These are phyloP conservation scores for Aphanomyces astaci DNA, from an alignment of 352 stramenopile genomes.

Conservation along the genomic window DNA sequence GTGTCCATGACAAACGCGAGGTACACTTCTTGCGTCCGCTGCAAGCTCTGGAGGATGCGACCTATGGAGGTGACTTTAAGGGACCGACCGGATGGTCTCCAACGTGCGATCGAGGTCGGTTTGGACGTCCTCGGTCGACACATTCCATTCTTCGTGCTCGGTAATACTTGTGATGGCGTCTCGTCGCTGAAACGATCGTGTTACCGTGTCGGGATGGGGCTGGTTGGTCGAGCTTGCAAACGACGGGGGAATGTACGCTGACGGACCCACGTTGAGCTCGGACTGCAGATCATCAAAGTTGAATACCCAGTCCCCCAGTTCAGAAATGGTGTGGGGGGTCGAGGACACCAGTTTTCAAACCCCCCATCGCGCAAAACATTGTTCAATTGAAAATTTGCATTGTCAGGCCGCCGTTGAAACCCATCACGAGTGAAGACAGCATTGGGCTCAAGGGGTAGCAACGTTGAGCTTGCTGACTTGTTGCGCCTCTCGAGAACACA, in stretches of 20 bases:
- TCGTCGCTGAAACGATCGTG: background rate
- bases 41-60: background rate
- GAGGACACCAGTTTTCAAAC: too few relatives aligned
- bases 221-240: background rate
- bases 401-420: too few relatives aligned
- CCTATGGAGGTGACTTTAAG: background rate
- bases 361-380: too few relatives aligned
- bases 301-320: constrained; percentile 5
- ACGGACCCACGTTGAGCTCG: constrained; percentile 4
- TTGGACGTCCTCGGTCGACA: background rate
- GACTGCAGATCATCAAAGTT: background rate
- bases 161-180: background rate
- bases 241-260: background rate
- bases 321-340: too few relatives aligned
- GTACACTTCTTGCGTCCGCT: constrained; percentile 1
- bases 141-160: background rate
- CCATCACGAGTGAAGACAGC: too few relatives aligned
- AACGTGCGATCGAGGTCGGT: background rate
- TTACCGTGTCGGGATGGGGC: background rate
- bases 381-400: too few relatives aligned
- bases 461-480: too few relatives aligned
- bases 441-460: too few relatives aligned
- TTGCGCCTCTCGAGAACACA: too few relatives aligned
- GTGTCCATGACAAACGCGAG: constrained; percentile 25
- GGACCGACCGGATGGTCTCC: background rate